phyloP scores from a whole-genome alignment of 148 eudicot species.

The Rhododendron mucronatum region DNA sequence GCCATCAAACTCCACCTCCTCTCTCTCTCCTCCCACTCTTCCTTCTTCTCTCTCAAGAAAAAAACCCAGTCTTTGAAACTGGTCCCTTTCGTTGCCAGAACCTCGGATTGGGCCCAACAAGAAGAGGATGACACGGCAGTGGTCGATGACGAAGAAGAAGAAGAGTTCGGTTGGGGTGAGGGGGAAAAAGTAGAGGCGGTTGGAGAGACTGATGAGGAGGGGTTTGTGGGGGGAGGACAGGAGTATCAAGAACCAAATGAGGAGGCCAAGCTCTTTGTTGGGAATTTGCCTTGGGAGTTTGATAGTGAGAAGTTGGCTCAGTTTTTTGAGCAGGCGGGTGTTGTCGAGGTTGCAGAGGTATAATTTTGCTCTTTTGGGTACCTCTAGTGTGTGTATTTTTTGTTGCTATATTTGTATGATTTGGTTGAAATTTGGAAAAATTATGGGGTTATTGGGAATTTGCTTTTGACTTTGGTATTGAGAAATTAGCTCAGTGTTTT shows the following conservation, averaged over 20 bases:
- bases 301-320: slow-evolving; percentile 73
- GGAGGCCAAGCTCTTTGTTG: slow-evolving; percentile 68
- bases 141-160: slow-evolving; percentile 28
- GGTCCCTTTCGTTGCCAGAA: slow-evolving; percentile 34
- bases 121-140: slow-evolving; percentile 43
- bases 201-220: slow-evolving; percentile 28
- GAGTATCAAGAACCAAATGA: slow-evolving; percentile 49
- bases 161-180: slow-evolving; percentile 21
- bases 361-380: background rate
- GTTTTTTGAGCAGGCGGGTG: slow-evolving; percentile 66
- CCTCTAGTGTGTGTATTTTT: background rate
- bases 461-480: no score
- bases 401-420: background rate
- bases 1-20: slow-evolving; percentile 42
- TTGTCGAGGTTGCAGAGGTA: slow-evolving; percentile 82
- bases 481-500: no score
- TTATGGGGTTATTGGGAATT: no score
- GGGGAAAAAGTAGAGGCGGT: slow-evolving; percentile 4
- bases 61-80: slow-evolving; percentile 17
- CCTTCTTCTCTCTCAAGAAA: slow-evolving; percentile 23
- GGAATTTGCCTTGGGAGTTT: slow-evolving; percentile 69
- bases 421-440: no score
- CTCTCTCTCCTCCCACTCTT: slow-evolving; percentile 20
- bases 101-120: slow-evolving; percentile 48
- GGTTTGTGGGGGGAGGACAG: slow-evolving; percentile 20